Evolutionary conservation across 1,284 basidiomycete species (phyloP).

Genomic region (Ceratobasidium theobromae): DNA sequence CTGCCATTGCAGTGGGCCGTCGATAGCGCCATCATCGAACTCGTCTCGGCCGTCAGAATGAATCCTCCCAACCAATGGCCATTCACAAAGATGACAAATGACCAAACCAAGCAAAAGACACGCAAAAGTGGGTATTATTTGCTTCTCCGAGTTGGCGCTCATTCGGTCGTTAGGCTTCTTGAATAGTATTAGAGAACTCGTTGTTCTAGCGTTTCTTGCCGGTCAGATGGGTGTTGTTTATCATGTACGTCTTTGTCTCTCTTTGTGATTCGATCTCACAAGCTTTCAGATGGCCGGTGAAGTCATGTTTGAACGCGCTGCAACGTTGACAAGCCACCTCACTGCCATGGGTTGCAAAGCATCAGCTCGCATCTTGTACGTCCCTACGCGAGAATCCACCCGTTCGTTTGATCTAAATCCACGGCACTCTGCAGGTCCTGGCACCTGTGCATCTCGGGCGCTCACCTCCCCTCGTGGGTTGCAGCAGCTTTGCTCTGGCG

Average conservation of each 20-base stretch:
- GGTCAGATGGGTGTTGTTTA: constrained; percentile 28
- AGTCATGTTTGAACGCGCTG: constrained; percentile 62
- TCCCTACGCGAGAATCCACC: neutral
- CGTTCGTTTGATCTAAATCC: neutral
- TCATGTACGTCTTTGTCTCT: constrained; percentile 49
- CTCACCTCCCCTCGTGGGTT: constrained; percentile 67
- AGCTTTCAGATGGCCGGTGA: constrained; percentile 68
- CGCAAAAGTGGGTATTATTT: constrained; percentile 53
- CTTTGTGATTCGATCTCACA: constrained; percentile 53
- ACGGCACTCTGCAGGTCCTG: constrained; percentile 54
- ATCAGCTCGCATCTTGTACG: constrained; percentile 63
- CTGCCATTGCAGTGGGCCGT: constrained; percentile 79
- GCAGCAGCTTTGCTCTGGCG: constrained; percentile 64
- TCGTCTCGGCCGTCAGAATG: constrained; percentile 3
- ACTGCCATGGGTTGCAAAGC: constrained; percentile 73
- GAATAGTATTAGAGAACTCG: constrained; percentile 11
- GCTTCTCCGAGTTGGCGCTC: constrained; percentile 46
- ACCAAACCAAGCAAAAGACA: constrained; percentile 65
- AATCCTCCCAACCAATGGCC: constrained; percentile 7
- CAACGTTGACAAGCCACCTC: constrained; percentile 62
- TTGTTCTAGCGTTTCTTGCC: constrained; percentile 24
- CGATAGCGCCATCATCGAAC: constrained; percentile 45
- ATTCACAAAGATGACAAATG: constrained; percentile 20
- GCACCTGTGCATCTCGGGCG: constrained; percentile 58
- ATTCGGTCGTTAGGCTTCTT: constrained; percentile 31